These are phyloP conservation scores for Candida insectorum DNA, from an alignment of 805 yeast genomes.

Conservation along the genomic window DNA sequence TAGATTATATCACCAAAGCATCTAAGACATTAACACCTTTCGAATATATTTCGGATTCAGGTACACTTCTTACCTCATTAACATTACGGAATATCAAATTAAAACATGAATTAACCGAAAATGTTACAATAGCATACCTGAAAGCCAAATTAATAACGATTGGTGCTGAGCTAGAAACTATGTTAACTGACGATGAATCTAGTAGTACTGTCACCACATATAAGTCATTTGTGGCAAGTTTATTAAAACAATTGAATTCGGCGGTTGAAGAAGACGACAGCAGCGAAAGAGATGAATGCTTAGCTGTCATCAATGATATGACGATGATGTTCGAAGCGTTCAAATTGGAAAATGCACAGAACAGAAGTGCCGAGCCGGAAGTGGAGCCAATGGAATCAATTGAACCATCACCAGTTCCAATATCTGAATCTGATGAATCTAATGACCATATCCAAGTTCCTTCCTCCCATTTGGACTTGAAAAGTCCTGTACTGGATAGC, in stretches of 20 bases:
- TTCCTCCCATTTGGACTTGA: neutral
- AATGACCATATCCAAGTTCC: neutral
- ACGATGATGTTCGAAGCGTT: constrained; percentile 68
- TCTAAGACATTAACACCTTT: constrained; percentile 39
- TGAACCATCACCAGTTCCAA: constrained; percentile 3
- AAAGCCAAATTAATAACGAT: constrained; percentile 63
- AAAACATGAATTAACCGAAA: constrained; percentile 49
- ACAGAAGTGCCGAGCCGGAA: neutral
- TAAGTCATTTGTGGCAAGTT: constrained; percentile 54
- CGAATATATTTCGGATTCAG: constrained; percentile 53
- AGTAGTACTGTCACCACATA: constrained; percentile 39
- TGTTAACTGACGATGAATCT: constrained; percentile 35
- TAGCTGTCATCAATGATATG: constrained; percentile 64
- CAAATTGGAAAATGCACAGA: constrained; percentile 25
- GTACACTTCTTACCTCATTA: constrained; percentile 46
- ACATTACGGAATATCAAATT: constrained; percentile 45
- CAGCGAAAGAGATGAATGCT: constrained; percentile 60
- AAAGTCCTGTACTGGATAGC: constrained; percentile 1
- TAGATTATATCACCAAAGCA: constrained; percentile 44
- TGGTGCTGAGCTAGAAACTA: constrained; percentile 56
- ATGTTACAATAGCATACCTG: constrained; percentile 56
- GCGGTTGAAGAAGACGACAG: constrained; percentile 54
- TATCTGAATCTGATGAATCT: too few species aligned
- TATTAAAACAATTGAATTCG: constrained; percentile 54
- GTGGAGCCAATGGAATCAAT: constrained; percentile 2